Evolutionary conservation across 345 rosid genomes (phyloP).

Genomic region (Eucalyptus albens): DNA sequence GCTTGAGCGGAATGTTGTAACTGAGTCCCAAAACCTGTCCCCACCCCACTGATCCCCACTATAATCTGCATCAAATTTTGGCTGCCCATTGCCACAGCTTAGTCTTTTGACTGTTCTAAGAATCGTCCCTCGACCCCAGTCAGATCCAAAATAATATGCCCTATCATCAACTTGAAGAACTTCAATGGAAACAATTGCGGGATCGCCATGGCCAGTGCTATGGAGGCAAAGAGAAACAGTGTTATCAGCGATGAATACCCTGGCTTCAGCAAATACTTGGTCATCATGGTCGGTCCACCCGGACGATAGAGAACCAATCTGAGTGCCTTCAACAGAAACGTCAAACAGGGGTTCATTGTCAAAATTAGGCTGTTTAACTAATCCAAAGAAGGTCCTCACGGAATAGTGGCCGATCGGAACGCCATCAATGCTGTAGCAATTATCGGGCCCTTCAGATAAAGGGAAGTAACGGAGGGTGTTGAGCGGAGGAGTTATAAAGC

Average conservation of each 20-base stretch:
- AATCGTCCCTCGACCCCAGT: constrained; percentile 43
- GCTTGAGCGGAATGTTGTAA: constrained; percentile 40
- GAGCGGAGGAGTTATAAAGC: constrained; percentile 57
- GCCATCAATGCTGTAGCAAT: constrained; percentile 62
- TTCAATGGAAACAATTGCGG: constrained; percentile 73
- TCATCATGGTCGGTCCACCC: constrained; percentile 86
- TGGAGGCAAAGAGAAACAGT: constrained; percentile 81
- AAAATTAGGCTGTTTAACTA: constrained; percentile 19
- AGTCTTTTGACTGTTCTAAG: constrained; percentile 69
- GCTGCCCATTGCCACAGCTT: constrained; percentile 62
- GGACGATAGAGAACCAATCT: constrained; percentile 56
- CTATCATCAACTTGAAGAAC: constrained; percentile 77
- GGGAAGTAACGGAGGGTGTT: constrained; percentile 83
- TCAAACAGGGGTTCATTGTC: constrained; percentile 85
- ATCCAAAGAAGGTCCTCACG: constrained; percentile 74
- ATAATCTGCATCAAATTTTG: constrained; percentile 68
- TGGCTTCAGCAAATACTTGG: constrained; percentile 76
- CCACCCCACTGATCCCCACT: constrained; percentile 92
- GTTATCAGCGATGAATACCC: constrained; percentile 53
- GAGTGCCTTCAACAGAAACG: constrained; percentile 84
- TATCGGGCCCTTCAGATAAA: constrained; percentile 77
- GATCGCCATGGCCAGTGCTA: constrained; percentile 98
- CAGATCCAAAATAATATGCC: constrained; percentile 58
- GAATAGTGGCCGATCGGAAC: constrained; percentile 81
- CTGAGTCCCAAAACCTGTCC: constrained; percentile 84